Percentiles rank a stretch among this genome's conserved stretches.
Conservation (phyloP, 768 basidiomycete genomes). For the Tricholoma hemisulphureum region DNA sequence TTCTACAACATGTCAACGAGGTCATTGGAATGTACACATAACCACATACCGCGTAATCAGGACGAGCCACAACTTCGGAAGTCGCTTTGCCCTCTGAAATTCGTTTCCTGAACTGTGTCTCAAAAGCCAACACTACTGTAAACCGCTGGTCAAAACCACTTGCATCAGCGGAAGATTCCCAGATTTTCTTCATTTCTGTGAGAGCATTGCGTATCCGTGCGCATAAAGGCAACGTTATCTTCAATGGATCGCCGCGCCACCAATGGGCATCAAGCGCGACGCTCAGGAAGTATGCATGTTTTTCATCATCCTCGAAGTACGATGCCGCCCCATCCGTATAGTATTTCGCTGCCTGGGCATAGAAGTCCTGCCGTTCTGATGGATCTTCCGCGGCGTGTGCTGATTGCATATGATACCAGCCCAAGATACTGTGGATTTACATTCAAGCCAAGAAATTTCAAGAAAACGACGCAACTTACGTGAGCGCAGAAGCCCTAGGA, state of each 20-base stretch:
- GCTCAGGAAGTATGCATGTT: constrained; percentile 28
- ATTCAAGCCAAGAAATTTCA: neutral
- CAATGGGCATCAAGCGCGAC: constrained; percentile 33
- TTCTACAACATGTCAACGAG: neutral
- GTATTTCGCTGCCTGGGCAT: constrained; percentile 21
- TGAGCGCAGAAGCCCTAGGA: constrained; percentile 33
- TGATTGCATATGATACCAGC: constrained; percentile 27
- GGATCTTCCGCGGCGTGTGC: constrained; percentile 15
- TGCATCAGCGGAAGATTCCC: constrained; percentile 13
- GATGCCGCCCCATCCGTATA: constrained; percentile 31
- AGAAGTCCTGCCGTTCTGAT: constrained; percentile 12
- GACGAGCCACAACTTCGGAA: constrained; percentile 2
- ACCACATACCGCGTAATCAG: constrained; percentile 1
- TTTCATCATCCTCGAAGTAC: constrained; percentile 40
- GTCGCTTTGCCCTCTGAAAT: constrained; percentile 5
- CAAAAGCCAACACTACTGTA: constrained; percentile 14
- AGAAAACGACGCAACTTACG: constrained; percentile 24
- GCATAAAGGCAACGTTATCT: constrained; percentile 22
- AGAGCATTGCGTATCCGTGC: constrained; percentile 19
- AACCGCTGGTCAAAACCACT: neutral
- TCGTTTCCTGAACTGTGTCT: constrained; percentile 2
- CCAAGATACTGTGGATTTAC: constrained; percentile 21
- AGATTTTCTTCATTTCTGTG: constrained; percentile 21
- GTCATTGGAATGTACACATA: neutral
- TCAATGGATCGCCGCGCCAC: constrained; percentile 21